Evolutionary conservation across 192 early-diverging fungal genomes (phyloP), one percentile per base, ranked within the genome.

Genomic region (Entophlyctis luteolus): DNA sequence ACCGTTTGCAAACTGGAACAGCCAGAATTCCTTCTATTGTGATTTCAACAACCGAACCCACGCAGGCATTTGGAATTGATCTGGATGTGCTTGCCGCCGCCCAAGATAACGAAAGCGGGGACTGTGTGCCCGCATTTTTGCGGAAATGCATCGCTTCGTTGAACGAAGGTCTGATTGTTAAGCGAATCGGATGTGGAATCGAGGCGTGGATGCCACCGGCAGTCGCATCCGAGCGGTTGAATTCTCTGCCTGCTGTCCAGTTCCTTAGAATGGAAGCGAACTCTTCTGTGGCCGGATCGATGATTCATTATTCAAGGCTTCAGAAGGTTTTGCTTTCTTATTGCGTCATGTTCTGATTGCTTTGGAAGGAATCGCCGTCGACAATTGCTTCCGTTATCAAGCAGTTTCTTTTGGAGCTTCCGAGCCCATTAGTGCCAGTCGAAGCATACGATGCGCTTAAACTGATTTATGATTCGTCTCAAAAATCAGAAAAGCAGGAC

Each of bases 191-290:
- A 20, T 52, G 56, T 6, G 23, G 57, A 2, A 35, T 78, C 32
- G 76, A 74, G 45, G 71, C 69, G 23, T 78, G 76, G 76, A 49
- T 78, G 20, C 42, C 42, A 45, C 22, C 49, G 49, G 49, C 5
- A 28, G 5, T 28, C 22, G 49, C 49, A 27, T 8, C 12, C 8
- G 22, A 5, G 49, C 18, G 54, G 22, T 16, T 55, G 54, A 27
- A 46, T 10, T 68, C 74, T n/a, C 32, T 78, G 33, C 62, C 72
- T 2, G 63, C 76, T 1, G 70, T 78, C 3, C 76, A 78, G 55
- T 68, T 78, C 52, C 36, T 78, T n/a, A 39, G 76, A 39, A 42
- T 62, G 20, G 76, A 78, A 32, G 71, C 74, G 16, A 71, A 74
- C 46, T 27, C 37, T 0, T 52, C 48, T 23, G 48, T 39, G 5